These are phyloP conservation scores for Aspergillus japonicus DNA, from an alignment of 2,329 filamentous ascomycete genomes.

Conservation along the genomic window DNA sequence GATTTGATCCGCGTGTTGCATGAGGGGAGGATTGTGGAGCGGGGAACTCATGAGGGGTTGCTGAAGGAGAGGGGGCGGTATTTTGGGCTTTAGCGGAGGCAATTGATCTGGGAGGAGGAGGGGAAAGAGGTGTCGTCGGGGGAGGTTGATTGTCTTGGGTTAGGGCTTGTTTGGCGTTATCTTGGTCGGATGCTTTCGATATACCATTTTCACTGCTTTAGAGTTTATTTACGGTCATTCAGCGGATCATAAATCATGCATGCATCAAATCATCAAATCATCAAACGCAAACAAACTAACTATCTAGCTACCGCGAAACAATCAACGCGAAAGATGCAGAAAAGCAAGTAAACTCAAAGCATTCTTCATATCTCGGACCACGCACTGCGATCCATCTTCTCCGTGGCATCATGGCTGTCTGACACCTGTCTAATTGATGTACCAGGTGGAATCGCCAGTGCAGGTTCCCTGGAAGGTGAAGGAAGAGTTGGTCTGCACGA, in stretches of 20 bases:
- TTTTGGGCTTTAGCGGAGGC: neutral
- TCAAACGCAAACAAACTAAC: neutral
- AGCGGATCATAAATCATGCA: neutral
- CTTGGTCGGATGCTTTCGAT: too few species aligned
- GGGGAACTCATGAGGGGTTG: constrained; percentile 43
- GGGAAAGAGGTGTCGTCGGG: neutral
- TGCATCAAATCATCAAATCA: neutral
- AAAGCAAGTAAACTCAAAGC: neutral
- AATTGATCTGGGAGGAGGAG: neutral
- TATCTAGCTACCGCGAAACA: neutral
- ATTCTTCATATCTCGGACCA: neutral
- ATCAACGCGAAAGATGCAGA: neutral
- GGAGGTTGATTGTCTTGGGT: too few species aligned
- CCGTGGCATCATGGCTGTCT: neutral
- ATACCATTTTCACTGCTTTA: too few species aligned
- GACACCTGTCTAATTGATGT: neutral
- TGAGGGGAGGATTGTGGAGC: constrained; percentile 40
- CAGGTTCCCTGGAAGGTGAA: constrained; percentile 1
- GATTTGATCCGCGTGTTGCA: constrained; percentile 35
- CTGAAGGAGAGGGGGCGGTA: constrained; percentile 21
- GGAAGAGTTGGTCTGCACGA: constrained; percentile 4
- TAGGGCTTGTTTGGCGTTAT: too few species aligned
- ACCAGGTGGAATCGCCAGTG: neutral
- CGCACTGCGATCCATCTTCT: neutral
- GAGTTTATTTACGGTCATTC: too few species aligned